Evolutionary conservation across 768 basidiomycete genomes (phyloP).

Genomic region (Termitomyces sp.): DNA sequence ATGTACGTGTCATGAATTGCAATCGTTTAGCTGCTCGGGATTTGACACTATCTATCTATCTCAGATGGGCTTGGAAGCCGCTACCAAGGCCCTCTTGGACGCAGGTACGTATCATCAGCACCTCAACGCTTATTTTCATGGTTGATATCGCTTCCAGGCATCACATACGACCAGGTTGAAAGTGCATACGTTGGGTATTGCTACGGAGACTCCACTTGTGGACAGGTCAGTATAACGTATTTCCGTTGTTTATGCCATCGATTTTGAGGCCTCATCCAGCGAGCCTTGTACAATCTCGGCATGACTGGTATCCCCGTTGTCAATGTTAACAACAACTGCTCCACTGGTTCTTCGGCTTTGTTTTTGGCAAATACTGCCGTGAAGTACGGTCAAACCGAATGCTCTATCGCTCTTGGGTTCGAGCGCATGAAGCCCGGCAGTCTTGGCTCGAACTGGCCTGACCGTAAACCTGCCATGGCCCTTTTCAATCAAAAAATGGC

Average conservation of each 20-base stretch:
- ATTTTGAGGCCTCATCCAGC: conserved; percentile 29
- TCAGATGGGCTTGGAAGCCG: conserved; percentile 84
- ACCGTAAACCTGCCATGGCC: conserved; percentile 42
- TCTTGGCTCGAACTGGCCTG: conserved; percentile 60
- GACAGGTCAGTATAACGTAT: conserved; percentile 44
- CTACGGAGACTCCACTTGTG: conserved; percentile 75
- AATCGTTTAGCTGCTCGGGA: not conserved
- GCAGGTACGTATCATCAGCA: conserved; percentile 46
- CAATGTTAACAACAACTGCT: conserved; percentile 87
- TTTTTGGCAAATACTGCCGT: conserved; percentile 70
- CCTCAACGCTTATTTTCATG: not conserved
- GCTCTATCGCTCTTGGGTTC: conserved; percentile 80
- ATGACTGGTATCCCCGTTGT: conserved; percentile 80
- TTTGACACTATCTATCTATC: not conserved
- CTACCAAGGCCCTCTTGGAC: conserved; percentile 82
- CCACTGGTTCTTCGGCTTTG: conserved; percentile 76
- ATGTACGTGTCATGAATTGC: conserved; percentile 39
- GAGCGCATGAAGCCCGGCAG: conserved; percentile 81
- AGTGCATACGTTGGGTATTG: conserved; percentile 74
- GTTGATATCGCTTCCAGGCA: conserved; percentile 37
- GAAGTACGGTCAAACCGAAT: conserved; percentile 65
- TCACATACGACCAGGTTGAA: conserved; percentile 75
- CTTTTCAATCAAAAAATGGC: conserved; percentile 37
- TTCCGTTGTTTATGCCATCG: not conserved
- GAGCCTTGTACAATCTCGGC: conserved; percentile 78